Base-by-base conservation (phyloP, 192 early-diverging fungal genomes). In the Geranomyces michiganensis region DNA sequence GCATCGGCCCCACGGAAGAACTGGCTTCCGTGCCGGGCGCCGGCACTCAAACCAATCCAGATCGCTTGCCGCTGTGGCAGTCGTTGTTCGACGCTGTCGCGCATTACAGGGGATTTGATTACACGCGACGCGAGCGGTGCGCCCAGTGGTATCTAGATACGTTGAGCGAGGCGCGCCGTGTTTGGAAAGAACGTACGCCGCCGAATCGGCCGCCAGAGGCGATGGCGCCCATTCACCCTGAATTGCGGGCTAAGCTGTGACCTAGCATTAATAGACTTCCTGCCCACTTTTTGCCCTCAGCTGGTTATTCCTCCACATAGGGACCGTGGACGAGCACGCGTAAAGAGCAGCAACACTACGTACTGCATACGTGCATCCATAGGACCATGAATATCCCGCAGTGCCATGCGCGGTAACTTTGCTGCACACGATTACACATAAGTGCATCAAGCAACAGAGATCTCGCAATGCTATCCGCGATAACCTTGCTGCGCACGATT, bases 51-150 rank as follows among this genome's bases (percentile, higher is more conserved):
- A 67, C 64, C 1, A 41, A 73, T 59, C 72, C 72, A 0, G 63
- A 73, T 41, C 32, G 12, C 17, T 73, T 64, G 13, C 55, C 56
- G 2, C 30, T 73, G 43, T 73, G 65, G 64, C 64, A 73, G 56
- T n/a, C 63, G 6, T 21, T 73, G 10, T 73, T 67, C 45, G 72
- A 73, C 47, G 65, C 64, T 7, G 72, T 73, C 19, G 53, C 22
- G 21, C 61, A 62, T 33, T 29, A 55, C 15, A 46, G 72, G 9
- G 72, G 72, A 15, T 65, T 73, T 59, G 72, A 73, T 43, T 73
- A 73, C 30, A 67, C 72, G 26, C 48, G 72, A 26, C 63, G 72
- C 29, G 64, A 73, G 47, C 14, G 24, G 31, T 65, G 72, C 24
- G 65, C 58, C 13, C 29, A 41, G 41, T 73, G 72, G 72, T 73